These are phyloP conservation scores for Maudiozyma pseudohumilis DNA, from an alignment of 805 yeast genomes.

Conservation along the genomic window DNA sequence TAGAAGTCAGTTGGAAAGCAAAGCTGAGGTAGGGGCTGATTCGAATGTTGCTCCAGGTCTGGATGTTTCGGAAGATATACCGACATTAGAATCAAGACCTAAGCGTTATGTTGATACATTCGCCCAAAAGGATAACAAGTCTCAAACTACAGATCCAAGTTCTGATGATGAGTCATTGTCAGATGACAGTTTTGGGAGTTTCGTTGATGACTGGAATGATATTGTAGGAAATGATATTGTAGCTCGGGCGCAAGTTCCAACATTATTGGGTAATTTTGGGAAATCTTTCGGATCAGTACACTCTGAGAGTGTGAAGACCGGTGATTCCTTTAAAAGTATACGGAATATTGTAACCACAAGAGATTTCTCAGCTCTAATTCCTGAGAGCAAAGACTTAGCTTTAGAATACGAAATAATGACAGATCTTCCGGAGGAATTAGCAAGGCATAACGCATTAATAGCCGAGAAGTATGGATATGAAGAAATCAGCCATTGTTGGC, in stretches of 20 bases:
- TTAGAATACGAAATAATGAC: conserved; percentile 56
- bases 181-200: conserved; percentile 42
- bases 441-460: conserved; percentile 59
- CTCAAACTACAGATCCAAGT: conserved; percentile 10
- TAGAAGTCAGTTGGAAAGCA: conserved; percentile 20
- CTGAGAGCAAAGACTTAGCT: conserved; percentile 65
- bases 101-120: conserved; percentile 28
- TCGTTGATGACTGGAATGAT: conserved; percentile 61
- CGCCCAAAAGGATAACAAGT: conserved; percentile 7
- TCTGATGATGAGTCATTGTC: conserved; percentile 20
- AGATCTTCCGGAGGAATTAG: conserved; percentile 52
- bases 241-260: conserved; percentile 42
- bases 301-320: conserved; percentile 19
- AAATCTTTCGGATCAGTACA: conserved; percentile 19
- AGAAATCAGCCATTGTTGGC: conserved; percentile 72
- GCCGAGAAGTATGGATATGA: conserved; percentile 53
- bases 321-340: conserved; percentile 22
- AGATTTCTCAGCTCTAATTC: conserved; percentile 62
- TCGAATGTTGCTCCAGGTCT: conserved; percentile 1
- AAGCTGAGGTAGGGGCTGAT: conserved; percentile 3
- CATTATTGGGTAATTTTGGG: conserved; percentile 27
- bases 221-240: conserved; percentile 47
- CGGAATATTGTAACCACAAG: conserved; percentile 51
- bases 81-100: conserved; percentile 12
- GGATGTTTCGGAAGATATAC: not conserved